phyloP scores from a whole-genome alignment of 1,139 yeast genomes.

The Hansenula anomala region DNA sequence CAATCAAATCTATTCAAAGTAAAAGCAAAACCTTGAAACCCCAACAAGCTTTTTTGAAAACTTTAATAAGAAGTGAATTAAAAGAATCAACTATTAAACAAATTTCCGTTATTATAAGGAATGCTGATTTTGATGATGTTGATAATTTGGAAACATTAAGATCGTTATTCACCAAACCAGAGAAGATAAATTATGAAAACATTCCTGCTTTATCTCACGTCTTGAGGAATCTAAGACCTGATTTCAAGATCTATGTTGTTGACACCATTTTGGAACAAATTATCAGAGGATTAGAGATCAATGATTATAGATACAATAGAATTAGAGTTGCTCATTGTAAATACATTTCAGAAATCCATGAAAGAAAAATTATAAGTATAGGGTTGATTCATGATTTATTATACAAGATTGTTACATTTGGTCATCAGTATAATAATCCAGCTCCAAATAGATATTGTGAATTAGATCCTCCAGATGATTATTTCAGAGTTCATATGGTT shows the following conservation, averaged over 20 bases:
- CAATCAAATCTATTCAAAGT: constrained; percentile 26
- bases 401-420: constrained; percentile 60
- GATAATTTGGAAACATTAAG: constrained; percentile 37
- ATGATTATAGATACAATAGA: constrained; percentile 58
- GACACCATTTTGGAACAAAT: constrained; percentile 68
- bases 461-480: constrained; percentile 61
- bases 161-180: constrained; percentile 58
- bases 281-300: constrained; percentile 60
- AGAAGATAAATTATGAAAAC: constrained; percentile 54
- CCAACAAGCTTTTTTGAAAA: constrained; percentile 46
- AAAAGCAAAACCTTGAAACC: constrained; percentile 27
- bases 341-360: constrained; percentile 56
- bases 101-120: constrained; percentile 37
- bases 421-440: constrained; percentile 65
- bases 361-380: constrained; percentile 42
- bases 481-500: constrained; percentile 63
- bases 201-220: constrained; percentile 47
- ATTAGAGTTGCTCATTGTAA: constrained; percentile 56
- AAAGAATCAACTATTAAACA: constrained; percentile 29
- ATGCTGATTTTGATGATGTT: constrained; percentile 43
- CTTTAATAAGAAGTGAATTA: constrained; percentile 50
- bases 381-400: constrained; percentile 47
- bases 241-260: constrained; percentile 42
- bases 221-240: constrained; percentile 33
- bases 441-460: constrained; percentile 37